These are phyloP conservation scores for Mycena belliarum DNA, from an alignment of 768 basidiomycete genomes.

Conservation along the genomic window DNA sequence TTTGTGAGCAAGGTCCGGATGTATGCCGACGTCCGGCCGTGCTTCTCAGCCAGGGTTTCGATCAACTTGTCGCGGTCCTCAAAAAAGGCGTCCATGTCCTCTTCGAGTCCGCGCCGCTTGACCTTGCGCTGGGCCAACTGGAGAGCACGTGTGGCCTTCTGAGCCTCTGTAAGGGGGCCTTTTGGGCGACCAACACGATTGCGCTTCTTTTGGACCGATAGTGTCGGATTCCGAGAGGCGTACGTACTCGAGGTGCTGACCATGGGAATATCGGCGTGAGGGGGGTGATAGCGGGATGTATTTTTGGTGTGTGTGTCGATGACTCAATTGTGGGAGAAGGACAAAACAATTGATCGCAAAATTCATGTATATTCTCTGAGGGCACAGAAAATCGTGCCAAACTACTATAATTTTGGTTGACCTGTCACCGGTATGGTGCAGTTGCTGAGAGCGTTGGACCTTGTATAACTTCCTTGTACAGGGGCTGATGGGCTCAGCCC, in stretches of 20 bases:
- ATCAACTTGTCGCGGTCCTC: not conserved
- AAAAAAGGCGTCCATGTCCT: not conserved
- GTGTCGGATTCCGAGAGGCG: not conserved
- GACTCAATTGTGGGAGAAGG: not conserved
- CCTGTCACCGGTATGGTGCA: not conserved
- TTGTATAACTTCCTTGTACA: not conserved
- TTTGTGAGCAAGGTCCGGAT: not conserved
- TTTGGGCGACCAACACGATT: not conserved
- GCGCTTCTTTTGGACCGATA: not conserved
- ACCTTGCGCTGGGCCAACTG: not conserved
- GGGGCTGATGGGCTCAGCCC: not conserved
- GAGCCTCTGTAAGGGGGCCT: not conserved
- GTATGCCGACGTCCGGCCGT: not conserved
- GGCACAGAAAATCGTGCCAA: not conserved
- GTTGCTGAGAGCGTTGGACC: not conserved
- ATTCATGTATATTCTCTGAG: not conserved
- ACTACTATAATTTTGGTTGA: not conserved
- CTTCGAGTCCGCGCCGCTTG: not conserved
- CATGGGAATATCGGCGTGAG: not conserved
- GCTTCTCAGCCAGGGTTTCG: not conserved
- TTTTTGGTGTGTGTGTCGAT: not conserved
- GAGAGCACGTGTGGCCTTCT: not conserved
- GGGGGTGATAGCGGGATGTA: not conserved
- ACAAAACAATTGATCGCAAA: not conserved
- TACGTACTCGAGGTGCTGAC: not conserved